Evolutionary conservation across 352 stramenopile genomes (phyloP), one percentile per base, ranked within the genome.

Genomic region (Globisporangium uncinulatum): DNA sequence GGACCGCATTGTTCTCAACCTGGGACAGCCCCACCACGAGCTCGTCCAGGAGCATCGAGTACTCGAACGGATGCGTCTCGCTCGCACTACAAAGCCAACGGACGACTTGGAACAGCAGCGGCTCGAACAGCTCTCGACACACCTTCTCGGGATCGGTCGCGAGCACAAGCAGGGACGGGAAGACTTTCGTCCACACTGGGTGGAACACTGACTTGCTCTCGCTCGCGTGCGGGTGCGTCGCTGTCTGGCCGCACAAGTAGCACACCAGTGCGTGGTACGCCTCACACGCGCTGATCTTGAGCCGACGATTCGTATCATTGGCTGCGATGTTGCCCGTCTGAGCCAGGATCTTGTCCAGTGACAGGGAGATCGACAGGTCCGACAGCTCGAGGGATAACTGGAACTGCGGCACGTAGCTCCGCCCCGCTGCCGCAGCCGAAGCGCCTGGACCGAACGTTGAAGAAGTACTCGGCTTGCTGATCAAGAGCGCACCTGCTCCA

Each of bases 141-240:
- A 94, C 79, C 51, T 83, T 89, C 29, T 92, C 82, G 4, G 75
- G 36, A 51, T 94, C 82, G 17, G 78, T 79, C 36, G 80, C 76
- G 31, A 94, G 66, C 0, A 51, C 54, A 21, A 92, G 34, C n/a
- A 92, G 29, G 4, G 60, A 71, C 6, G 74, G 66, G 61, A 90
- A 82, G 42, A 79, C 60, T 14, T 42, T 50, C 21, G 69, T 54
- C 84, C 84, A 94, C 11, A 87, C 56, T 36, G 71, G 54, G 45
- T 75, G 79, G 63, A 85, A 92, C 8, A 69, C 67, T 1, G 79
- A 86, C 64, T 89, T 90, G 36, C 69, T 72, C 19, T 76, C 78
- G 34, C 64, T 73, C 42, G 67, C 58, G 57, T 89, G 76, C 3
- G 81, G 79, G 58, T 86, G 66, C 10, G 76, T 91, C 9, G 69